phyloP scores from a whole-genome alignment of 345 rosid genomes.

The Abelmoschus esculentus region DNA sequence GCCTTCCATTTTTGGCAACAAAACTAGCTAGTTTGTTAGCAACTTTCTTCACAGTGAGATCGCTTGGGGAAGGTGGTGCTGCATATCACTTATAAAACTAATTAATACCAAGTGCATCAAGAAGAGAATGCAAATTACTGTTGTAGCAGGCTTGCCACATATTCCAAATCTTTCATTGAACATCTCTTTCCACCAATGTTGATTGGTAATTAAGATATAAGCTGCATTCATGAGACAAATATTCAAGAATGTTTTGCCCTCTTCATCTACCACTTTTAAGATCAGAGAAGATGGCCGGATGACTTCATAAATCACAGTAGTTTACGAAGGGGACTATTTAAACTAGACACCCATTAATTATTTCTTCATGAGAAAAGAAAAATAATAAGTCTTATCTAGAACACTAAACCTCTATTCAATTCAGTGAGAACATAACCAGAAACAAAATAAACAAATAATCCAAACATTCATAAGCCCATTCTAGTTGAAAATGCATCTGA shows the following conservation, averaged over 20 bases:
- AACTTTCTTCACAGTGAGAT: conserved; percentile 92
- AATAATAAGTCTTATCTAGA: background rate
- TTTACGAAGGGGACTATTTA: conserved; percentile 10
- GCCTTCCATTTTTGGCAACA: conserved; percentile 97
- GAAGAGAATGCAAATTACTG: conserved; percentile 96
- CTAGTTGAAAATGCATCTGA: background rate
- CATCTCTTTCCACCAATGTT: conserved; percentile 90
- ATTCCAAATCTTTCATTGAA: conserved; percentile 89
- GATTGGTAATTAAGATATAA: conserved; percentile 73
- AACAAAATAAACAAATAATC: background rate
- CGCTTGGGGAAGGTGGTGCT: conserved; percentile 85
- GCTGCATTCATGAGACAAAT: conserved; percentile 94
- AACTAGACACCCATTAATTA: background rate
- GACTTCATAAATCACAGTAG: conserved; percentile 15
- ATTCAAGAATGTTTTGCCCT: conserved; percentile 64
- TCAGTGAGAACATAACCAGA: background rate
- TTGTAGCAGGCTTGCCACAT: conserved; percentile 86
- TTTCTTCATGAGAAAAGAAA: background rate
- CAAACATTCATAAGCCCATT: background rate
- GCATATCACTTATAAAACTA: conserved; percentile 99
- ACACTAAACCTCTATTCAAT: background rate
- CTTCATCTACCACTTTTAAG: conserved; percentile 32
- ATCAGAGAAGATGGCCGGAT: conserved; percentile 27
- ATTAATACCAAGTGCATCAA: conserved; percentile 98
- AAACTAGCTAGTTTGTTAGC: conserved; percentile 96